Evolutionary conservation across 2,329 filamentous ascomycete genomes (phyloP), one percentile per base, ranked within the genome.

Genomic region (Juglanconis sp.): DNA sequence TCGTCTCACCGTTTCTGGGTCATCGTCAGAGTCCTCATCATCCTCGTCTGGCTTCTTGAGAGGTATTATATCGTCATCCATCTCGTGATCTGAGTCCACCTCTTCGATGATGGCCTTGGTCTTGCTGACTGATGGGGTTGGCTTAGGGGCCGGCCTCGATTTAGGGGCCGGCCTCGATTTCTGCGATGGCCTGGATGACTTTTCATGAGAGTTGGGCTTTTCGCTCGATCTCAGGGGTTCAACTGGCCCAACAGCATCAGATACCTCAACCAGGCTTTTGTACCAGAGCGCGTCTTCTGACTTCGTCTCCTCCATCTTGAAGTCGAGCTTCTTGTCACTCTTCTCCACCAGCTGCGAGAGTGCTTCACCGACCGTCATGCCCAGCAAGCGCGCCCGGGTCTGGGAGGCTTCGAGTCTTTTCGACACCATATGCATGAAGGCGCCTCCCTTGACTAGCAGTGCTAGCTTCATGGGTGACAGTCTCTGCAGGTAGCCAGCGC

Each of bases 21-120:
- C 96, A 42, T 97, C 93, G 60, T 97, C 92, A 0, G 92, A 94
- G 70, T 99, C 95, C 70, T 96, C 91, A 0, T 87, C 83, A 66
- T 99, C 95, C 1, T 90, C 92, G 68, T 92, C 91, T 0, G 91
- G 91, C 71, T 96, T 97, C 13, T 85, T 84, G 67, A 97, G 96
- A 1, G 91, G 84, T 2, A 86, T 78, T 1, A 98, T 77, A 62
- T 90, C 89, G 15, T 88, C 85, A 36, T 86, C 83, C 50, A 87
- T 86, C 8, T 80, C 81, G 1, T 84, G 81, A 0, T 84, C 82
- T 2, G 83, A 81, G 31, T 81, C 78, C 9, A 92, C 71, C 68
- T 92, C 89, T 72, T 92, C 83, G 15, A 89, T 86, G 17, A 88
- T 78, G 24, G 61, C 73, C 73, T 11, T 69, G 61, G 44, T 69